Evolutionary conservation across 768 basidiomycete species (phyloP), one percentile per base, ranked within the genome.

Genomic region (Clitopilus passeckerianus): DNA sequence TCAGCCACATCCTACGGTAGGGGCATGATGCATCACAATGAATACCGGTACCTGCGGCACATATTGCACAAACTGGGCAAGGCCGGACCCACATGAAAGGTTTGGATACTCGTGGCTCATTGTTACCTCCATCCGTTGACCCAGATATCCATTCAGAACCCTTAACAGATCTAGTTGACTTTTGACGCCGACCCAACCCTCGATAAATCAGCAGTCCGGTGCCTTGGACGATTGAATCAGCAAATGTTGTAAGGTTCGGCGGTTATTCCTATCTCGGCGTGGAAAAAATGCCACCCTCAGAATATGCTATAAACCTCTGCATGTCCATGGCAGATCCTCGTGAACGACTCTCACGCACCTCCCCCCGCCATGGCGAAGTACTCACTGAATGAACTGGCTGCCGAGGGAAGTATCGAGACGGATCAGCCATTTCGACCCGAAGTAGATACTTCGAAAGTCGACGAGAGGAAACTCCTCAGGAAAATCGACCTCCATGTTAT

Each of bases 401-500:
- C 62, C 41, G 63, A 66, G 61, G 61, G 59, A 57, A 66, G 65
- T 58, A 30, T 61, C 34, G 52, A 35, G 6, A 56, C 58, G 57
- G 65, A 72, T 58, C 60, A 71, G 55, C 23, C 79, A 16, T 86
- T 83, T 66, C 76, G 75, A 35, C 75, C 80, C 12, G 79, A 82
- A 14, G 70, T 84, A n/a, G 82, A 85, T 64, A 79, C 76, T 2
- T 80, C 81, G 35, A 64, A 67, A 12, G 65, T 90, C 52, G 75
- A 89, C 64, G 86, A 86, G 67, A 75, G 71, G 53, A 80, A 73
- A 57, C 75, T 90, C 23, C 70, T 82, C 37, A 73, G 86, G 50
- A 86, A 80, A 68, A 81, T 90, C 54, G 89, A 90, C 67, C 58
- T 84, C 64, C 80, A 78, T 65, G 76, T 93, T 58, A 78, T 93